Base-by-base conservation (phyloP, 1,284 basidiomycete species). In the Tilletia walkeri region DNA sequence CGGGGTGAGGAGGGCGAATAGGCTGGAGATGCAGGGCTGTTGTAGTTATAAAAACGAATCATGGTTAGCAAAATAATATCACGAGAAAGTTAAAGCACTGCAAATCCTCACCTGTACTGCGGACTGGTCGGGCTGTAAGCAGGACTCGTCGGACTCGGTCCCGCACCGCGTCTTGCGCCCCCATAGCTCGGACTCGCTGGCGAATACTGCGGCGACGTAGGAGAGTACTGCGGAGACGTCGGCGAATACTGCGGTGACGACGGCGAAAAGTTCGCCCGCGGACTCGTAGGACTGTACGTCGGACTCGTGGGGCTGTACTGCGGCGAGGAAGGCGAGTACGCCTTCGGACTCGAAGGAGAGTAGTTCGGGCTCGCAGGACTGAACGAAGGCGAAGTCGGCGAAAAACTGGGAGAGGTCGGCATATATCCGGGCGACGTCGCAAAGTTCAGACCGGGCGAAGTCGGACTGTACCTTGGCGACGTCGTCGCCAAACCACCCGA, bases 221-320 rank as follows among this genome's bases (percentile, higher is more conserved):
- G 74, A 70, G 83, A 82, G 72, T 84, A 81, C 53, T 79, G 75
- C 7, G 85, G 85, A 75, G 92, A 93, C 1, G 93, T 92, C 0
- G 93, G 93, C 2, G 93, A 94, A 82, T 93, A 94, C 18, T 89
- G 89, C 3, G 82, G 78, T 61, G 73, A 76, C 36, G 80, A 74
- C 45, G 79, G 76, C 45, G 67, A 30, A 38, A 69, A 69, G 34
- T 59, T 49, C 14, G 67, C 67, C 65, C 41, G 18, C 16, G 78
- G 78, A 59, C 77, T 78, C 4, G 74, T 77, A 3, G 73, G 77
- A 68, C 76, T 77, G 70, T 80, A 80, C 49, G 75, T 78, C 2
- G 80, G 80, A 70, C 78, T 81, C 34, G 79, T 81, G 2, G 81
- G 80, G n/a, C 79, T 80, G 65, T 80, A 74, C 9, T 75, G 75